Percentiles rank a stretch among this genome's conserved stretches.
Evolutionary conservation across 2,329 filamentous ascomycete species (phyloP).

Genomic region (Hypomyces perniciosus): DNA sequence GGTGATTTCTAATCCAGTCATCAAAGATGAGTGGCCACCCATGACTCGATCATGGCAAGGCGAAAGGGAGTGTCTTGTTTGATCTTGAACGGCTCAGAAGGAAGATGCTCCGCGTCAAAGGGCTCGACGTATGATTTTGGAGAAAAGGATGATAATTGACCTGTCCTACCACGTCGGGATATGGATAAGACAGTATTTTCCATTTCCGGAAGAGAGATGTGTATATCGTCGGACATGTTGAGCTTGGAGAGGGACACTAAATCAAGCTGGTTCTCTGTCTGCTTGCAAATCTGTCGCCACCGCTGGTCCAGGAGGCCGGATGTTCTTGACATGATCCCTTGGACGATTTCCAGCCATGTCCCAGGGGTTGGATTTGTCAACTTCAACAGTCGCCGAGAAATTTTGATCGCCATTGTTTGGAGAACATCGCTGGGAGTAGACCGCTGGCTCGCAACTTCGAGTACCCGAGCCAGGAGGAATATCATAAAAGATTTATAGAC

Average conservation of each 20-base stretch:
- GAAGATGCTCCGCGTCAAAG: not conserved
- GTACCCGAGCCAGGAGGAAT: not conserved
- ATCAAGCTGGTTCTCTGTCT: slow-evolving; percentile 6
- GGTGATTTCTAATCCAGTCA: slow-evolving; percentile 30
- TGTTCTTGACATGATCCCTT: not conserved
- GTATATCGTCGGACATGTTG: not conserved
- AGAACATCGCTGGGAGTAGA: not conserved
- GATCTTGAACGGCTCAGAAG: not conserved
- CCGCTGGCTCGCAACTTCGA: not conserved
- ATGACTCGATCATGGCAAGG: slow-evolving; percentile 41
- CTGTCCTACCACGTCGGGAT: not conserved
- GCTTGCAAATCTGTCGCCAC: slow-evolving; percentile 1
- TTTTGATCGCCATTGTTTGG: not conserved
- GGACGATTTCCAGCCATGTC: not conserved
- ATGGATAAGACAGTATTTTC: slow-evolving; percentile 14
- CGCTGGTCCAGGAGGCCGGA: not conserved
- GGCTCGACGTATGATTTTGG: slow-evolving; percentile 8
- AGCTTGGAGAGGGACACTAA: not conserved
- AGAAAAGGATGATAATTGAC: not conserved
- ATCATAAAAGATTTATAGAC: not conserved
- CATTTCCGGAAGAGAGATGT: slow-evolving; percentile 9
- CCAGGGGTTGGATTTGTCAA: not conserved
- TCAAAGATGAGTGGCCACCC: slow-evolving; percentile 38
- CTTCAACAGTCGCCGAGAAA: not conserved
- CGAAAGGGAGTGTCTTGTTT: slow-evolving; percentile 5